Evolutionary conservation across 306 rosid genomes (phyloP).

Genomic region (Rosa rugosa): DNA sequence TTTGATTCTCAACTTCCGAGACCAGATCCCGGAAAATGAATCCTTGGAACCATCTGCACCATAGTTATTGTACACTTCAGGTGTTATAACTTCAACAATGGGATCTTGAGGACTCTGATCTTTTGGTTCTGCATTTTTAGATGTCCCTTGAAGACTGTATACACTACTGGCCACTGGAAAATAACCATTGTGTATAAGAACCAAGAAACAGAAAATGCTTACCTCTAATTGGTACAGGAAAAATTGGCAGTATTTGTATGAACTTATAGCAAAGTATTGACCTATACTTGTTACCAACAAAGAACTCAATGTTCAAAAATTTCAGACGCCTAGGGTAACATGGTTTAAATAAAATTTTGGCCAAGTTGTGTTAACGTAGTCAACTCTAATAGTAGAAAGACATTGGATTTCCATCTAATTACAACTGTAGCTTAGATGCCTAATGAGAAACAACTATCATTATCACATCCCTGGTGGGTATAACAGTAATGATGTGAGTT

Average conservation of each 20-base stretch:
- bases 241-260: not conserved
- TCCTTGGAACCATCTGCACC: slow-evolving; percentile 67
- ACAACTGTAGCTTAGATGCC: slow-evolving; percentile 19
- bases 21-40: slow-evolving; percentile 80
- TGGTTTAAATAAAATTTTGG: slow-evolving; percentile 4
- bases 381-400: not conserved
- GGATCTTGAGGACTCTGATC: slow-evolving; percentile 67
- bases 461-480: not conserved
- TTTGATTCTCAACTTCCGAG: slow-evolving; percentile 79
- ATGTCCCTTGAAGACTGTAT: slow-evolving; percentile 59
- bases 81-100: slow-evolving; percentile 85
- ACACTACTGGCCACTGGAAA: slow-evolving; percentile 74
- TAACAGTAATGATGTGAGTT: not conserved
- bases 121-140: slow-evolving; percentile 61
- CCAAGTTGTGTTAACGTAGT: not conserved
- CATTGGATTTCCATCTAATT: slow-evolving; percentile 3
- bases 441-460: slow-evolving; percentile 2
- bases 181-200: slow-evolving; percentile 51
- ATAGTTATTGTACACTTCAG: slow-evolving; percentile 64
- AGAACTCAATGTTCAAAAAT: not conserved
- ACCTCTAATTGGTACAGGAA: not conserved
- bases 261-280: not conserved
- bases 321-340: not conserved
- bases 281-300: not conserved
- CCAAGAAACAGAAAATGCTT: slow-evolving; percentile 22